Base-by-base conservation (phyloP, 1,139 yeast species). In the Candida glucosophila region DNA sequence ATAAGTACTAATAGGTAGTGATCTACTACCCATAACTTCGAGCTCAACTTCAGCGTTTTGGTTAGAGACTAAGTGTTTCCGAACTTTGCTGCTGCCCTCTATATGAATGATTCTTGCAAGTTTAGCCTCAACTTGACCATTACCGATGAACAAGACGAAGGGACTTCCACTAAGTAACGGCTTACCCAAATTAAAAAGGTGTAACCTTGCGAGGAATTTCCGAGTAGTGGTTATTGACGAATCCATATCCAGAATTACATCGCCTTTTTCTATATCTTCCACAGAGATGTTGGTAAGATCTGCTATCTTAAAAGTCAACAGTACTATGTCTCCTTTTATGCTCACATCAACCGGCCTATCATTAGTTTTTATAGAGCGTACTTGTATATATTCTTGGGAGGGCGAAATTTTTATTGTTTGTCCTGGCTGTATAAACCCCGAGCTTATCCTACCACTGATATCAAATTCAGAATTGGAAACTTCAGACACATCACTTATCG, bases 151-250 rank as follows among this genome's bases (percentile, higher is more conserved):
- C 28, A 86, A 51, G 22, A 88, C 73, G 39, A 90, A 68, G 24
- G 92, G 82, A 2, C 93, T 70, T 4, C 98, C 97, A 5, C 78
- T 75, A 22, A 90, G 58, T 26, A 90, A 52, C 1, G 98, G 98
- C 39, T 69, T 64, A 25, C 66, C 62, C 54, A 82, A 55, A 32
- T 81, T 77, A 49, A 88, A 90, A 19, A 86, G 62, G 21, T 69
- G 65, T 27, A 86, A 44, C 25, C 74, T 62, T 17, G 79, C 69
- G 15, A 53, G 58, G 38, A 88, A 75, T 23, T 52, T 58, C 22
- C 57, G 60, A 0, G 67, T 70, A 1, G 77, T 54, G 13, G 55
- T 56, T 5, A 81, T 60, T 1, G 54, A 43, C 1, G 67, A 56
- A 5, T 58, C 67, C 2, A 68, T 54, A 19, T 68, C 60, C 14